Conservation (phyloP, 2,329 filamentous ascomycete species). For the Exserohilum rostratum region DNA sequence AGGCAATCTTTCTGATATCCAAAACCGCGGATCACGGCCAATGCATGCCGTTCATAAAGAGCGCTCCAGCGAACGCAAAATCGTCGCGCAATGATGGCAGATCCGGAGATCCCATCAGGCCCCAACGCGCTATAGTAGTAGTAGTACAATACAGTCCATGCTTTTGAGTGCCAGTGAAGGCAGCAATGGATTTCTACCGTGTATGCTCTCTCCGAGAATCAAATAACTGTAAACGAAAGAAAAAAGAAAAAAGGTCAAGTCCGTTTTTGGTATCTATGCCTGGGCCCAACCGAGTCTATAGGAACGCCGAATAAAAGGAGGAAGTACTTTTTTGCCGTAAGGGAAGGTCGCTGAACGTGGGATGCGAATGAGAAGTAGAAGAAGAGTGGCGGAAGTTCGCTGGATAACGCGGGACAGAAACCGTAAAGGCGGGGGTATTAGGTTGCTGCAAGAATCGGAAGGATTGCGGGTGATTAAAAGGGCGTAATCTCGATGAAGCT, state of each 20-base stretch:
- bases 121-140: constrained; percentile 40
- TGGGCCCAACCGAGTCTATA: constrained; percentile 49
- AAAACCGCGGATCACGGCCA: constrained; percentile 28
- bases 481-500: constrained; percentile 38
- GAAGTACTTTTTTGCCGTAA: constrained; percentile 44
- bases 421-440: constrained; percentile 46
- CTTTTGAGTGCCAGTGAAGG: constrained; percentile 41
- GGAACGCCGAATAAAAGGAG: constrained; percentile 41
- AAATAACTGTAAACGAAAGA: constrained; percentile 32
- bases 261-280: constrained; percentile 51
- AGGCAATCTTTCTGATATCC: constrained; percentile 40
- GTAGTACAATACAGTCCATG: constrained; percentile 40
- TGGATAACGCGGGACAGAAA: constrained; percentile 30
- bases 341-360: constrained; percentile 44
- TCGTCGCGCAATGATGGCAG: constrained; percentile 40
- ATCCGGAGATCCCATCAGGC: constrained; percentile 31
- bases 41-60: constrained; percentile 33
- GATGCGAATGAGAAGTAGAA: constrained; percentile 24
- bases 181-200: constrained; percentile 42
- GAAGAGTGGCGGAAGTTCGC: constrained; percentile 30
- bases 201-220: constrained; percentile 37
- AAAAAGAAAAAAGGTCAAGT: constrained; percentile 35
- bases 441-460: constrained; percentile 42
- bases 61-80: constrained; percentile 42
- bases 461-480: constrained; percentile 46